These are phyloP conservation scores for Tuber borchii DNA, from an alignment of 495 filamentous ascomycete species.

Conservation along the genomic window DNA sequence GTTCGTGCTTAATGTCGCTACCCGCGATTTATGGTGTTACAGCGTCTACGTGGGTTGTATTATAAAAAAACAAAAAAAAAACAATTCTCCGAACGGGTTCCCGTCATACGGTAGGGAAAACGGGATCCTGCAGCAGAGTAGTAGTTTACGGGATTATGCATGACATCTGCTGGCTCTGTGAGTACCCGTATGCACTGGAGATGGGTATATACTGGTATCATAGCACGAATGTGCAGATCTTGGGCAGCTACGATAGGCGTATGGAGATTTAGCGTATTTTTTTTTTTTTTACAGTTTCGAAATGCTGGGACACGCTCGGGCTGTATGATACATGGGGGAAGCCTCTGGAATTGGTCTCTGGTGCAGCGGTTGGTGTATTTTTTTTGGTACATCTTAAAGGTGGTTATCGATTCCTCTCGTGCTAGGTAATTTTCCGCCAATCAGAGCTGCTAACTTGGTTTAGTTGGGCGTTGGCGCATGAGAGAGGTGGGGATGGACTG, in stretches of 20 bases:
- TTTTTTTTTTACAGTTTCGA: neutral
- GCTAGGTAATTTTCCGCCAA: slow-evolving; percentile 12
- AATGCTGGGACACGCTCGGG: neutral
- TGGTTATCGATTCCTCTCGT: slow-evolving; percentile 6
- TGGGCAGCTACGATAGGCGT: neutral
- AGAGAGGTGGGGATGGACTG: slow-evolving; percentile 10
- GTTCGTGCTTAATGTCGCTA: neutral
- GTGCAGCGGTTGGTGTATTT: slow-evolving; percentile 3
- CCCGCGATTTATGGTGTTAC: neutral
- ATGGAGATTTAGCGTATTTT: neutral
- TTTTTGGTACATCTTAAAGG: slow-evolving; percentile 9
- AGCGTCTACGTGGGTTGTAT: too few relatives aligned
- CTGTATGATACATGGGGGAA: neutral
- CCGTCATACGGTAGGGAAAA: neutral
- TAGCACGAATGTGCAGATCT: neutral
- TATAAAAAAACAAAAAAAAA: neutral
- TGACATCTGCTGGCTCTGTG: neutral
- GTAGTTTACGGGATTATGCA: neutral
- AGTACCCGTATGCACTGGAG: neutral
- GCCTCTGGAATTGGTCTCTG: neutral
- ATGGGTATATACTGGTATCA: neutral
- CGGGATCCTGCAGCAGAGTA: neutral
- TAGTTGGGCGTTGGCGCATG: neutral
- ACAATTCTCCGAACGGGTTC: neutral
- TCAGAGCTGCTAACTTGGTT: neutral